Conservation (phyloP, 306 rosid species). For the Boehmeria nivea region DNA sequence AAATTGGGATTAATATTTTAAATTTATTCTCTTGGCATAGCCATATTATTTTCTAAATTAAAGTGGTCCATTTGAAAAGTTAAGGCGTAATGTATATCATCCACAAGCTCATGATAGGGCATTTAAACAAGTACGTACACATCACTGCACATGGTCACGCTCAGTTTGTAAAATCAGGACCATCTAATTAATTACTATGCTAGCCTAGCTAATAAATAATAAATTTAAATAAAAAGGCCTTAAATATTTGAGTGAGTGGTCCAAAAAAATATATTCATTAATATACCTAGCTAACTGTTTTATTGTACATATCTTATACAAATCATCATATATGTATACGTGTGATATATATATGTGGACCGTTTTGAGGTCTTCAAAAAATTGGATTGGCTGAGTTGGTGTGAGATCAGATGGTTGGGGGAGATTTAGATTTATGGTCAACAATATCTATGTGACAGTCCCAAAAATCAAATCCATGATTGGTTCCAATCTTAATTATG, state of each 20-base stretch:
- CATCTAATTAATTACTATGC: background rate
- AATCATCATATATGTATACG: constrained; percentile 19
- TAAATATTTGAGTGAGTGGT: constrained; percentile 43
- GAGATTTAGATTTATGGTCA: constrained; percentile 21
- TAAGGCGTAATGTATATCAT: background rate
- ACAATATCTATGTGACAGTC: constrained; percentile 6
- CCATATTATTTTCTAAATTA: background rate
- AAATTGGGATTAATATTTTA: too few relatives aligned
- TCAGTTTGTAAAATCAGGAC: constrained; percentile 12
- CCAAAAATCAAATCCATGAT: constrained; percentile 18
- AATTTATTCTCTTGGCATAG: background rate
- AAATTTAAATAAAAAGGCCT: constrained; percentile 3
- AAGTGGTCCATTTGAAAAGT: constrained; percentile 10
- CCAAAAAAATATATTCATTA: constrained; percentile 40
- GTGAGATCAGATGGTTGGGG: constrained; percentile 26
- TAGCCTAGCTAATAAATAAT: background rate
- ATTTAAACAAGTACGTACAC: constrained; percentile 5
- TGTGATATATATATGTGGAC: constrained; percentile 23
- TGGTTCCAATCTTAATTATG: constrained; percentile 21
- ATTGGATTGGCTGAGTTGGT: constrained; percentile 24
- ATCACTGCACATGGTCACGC: constrained; percentile 6
- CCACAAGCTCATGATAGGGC: constrained; percentile 19
- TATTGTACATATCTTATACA: background rate
- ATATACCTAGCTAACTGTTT: constrained; percentile 32
- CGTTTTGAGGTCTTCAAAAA: constrained; percentile 20